These are phyloP conservation scores for Phaffia australis DNA, from an alignment of 768 basidiomycete species.

Conservation along the genomic window DNA sequence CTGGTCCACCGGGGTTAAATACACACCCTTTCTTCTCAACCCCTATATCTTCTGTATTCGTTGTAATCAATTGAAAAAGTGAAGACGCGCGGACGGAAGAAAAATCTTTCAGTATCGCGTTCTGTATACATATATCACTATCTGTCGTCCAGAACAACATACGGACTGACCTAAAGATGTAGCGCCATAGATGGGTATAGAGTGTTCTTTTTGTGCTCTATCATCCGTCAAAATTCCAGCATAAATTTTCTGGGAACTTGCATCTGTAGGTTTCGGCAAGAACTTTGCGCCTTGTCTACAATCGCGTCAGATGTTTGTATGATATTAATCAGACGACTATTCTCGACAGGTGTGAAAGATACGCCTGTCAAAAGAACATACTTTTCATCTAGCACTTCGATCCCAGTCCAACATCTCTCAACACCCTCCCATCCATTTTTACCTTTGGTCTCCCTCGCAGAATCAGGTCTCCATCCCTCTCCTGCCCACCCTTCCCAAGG, in stretches of 20 bases:
- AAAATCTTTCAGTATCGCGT: not conserved
- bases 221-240: slow-evolving; percentile 4
- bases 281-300: slow-evolving; percentile 3
- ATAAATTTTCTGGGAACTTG: slow-evolving; percentile 1
- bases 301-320: not conserved
- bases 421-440: slow-evolving; percentile 15
- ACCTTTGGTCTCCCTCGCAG: not conserved
- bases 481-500: slow-evolving; percentile 22
- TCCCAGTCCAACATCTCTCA: not conserved
- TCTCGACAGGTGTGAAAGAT: not conserved
- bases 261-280: not conserved
- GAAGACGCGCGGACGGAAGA: not conserved
- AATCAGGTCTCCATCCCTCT: slow-evolving; percentile 16
- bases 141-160: too few species aligned
- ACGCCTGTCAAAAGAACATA: not conserved
- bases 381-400: slow-evolving; percentile 1
- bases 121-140: not conserved
- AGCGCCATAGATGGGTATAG: not conserved
- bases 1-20: slow-evolving; percentile 77
- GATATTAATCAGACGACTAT: not conserved
- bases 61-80: too few species aligned
- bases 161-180: not conserved
- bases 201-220: not conserved
- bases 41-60: not conserved
- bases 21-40: slow-evolving; percentile 46